Conservation (phyloP, 768 basidiomycete species). For the Agrocybe pediades region DNA sequence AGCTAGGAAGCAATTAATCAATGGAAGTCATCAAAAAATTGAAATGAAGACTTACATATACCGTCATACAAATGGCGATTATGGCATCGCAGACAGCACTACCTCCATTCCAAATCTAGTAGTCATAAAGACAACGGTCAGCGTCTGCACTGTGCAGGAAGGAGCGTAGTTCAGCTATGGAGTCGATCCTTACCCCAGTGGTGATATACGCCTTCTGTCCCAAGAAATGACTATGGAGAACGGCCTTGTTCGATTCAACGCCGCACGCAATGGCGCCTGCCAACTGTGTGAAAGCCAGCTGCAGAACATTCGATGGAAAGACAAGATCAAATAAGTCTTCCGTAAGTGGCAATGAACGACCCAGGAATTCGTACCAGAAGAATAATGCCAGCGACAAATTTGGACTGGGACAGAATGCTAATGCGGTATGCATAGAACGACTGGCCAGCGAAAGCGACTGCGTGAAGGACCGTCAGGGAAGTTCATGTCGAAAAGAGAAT, state of each 20-base stretch:
- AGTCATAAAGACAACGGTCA: neutral
- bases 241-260: slow-evolving; percentile 13
- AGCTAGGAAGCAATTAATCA: neutral
- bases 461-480: neutral
- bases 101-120: slow-evolving; percentile 9
- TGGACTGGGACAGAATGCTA: neutral
- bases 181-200: slow-evolving; percentile 8
- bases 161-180: neutral
- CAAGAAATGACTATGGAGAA: slow-evolving; percentile 13
- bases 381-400: neutral
- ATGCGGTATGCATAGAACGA: neutral
- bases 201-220: slow-evolving; percentile 6
- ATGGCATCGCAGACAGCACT: slow-evolving; percentile 8
- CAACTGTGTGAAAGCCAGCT: slow-evolving; percentile 13
- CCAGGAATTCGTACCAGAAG: neutral
- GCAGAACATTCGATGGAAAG: neutral
- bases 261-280: slow-evolving; percentile 15
- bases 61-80: slow-evolving; percentile 3
- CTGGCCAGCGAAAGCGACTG: neutral
- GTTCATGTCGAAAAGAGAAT: neutral
- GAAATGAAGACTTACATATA: neutral
- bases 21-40: neutral
- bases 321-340: too few species aligned
- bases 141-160: too few species aligned
- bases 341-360: too few species aligned